Conservation (phyloP, 768 basidiomycete species). For the Phallus indusiatus region DNA sequence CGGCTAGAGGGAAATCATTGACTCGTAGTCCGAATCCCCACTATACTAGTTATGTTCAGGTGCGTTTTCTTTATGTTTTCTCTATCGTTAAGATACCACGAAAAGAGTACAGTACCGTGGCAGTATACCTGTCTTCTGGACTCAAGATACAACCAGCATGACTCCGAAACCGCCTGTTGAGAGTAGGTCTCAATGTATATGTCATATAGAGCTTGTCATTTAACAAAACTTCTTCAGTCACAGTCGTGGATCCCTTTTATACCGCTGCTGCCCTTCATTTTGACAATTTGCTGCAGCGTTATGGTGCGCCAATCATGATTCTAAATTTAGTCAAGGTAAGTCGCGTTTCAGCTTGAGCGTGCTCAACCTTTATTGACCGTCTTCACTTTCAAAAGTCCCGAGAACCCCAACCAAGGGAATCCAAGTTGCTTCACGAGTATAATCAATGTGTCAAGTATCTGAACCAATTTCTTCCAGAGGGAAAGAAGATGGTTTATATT, state of each 20-base stretch:
- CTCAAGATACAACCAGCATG: constrained; percentile 86
- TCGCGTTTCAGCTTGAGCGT: constrained; percentile 24
- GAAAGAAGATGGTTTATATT: constrained; percentile 81
- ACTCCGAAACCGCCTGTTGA: constrained; percentile 93
- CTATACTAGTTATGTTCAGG: constrained; percentile 94
- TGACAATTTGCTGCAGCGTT: constrained; percentile 79
- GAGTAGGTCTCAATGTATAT: constrained; percentile 43
- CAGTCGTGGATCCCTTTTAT: constrained; percentile 90
- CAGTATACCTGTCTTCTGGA: constrained; percentile 95
- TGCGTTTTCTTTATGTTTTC: constrained; percentile 17
- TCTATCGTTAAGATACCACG: not conserved
- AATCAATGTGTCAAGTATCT: constrained; percentile 86
- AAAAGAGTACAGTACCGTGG: constrained; percentile 63
- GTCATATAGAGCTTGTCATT: constrained; percentile 6
- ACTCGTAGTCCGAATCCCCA: constrained; percentile 61
- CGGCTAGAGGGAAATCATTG: constrained; percentile 18
- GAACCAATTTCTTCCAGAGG: constrained; percentile 87
- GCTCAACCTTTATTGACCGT: not conserved
- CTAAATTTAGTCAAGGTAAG: constrained; percentile 91
- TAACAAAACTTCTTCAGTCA: constrained; percentile 46
- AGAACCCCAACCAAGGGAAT: constrained; percentile 61
- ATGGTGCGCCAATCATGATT: constrained; percentile 83
- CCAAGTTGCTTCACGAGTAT: constrained; percentile 84
- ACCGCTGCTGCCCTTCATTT: constrained; percentile 90
- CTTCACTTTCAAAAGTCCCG: constrained; percentile 10